A percentile compares a stretch with the other conserved stretches of the same genome.
Evolutionary conservation across 2,329 filamentous ascomycete species (phyloP).

Genomic region (Ophiostoma sp.): DNA sequence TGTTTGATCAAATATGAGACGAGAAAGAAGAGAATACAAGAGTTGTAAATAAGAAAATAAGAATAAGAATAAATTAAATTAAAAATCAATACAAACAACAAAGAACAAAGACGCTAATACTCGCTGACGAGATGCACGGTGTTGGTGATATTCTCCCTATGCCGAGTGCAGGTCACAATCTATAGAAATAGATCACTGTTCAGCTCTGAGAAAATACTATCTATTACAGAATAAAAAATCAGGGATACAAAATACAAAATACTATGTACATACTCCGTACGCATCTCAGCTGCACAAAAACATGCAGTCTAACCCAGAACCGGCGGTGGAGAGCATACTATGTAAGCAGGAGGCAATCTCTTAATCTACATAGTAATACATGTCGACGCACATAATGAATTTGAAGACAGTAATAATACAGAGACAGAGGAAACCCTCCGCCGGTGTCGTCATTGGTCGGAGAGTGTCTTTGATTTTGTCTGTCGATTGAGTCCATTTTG

Average conservation of each 20-base stretch:
- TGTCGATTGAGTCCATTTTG: neutral
- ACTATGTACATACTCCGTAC: too few relatives aligned
- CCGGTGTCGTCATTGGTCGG: neutral
- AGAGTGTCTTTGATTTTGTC: neutral
- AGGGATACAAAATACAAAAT: neutral
- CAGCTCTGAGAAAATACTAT: too few relatives aligned
- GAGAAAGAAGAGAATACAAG: too few relatives aligned
- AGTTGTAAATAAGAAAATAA: too few relatives aligned
- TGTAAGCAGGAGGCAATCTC: neutral
- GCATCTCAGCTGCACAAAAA: neutral
- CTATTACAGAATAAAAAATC: neutral
- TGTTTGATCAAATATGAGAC: neutral
- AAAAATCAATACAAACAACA: neutral
- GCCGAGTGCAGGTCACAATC: neutral
- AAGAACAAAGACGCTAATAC: neutral
- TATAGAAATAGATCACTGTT: neutral
- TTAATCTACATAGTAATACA: neutral
- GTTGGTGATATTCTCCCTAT: neutral
- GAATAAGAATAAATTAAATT: neutral
- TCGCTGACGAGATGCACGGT: neutral
- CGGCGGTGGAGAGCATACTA: neutral
- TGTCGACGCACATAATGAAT: neutral
- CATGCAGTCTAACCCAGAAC: conserved; percentile 7
- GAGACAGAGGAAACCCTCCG: neutral
- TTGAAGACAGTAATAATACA: neutral